Evolutionary conservation across 2,329 filamentous ascomycete genomes (phyloP), one percentile per base, ranked within the genome.

Genomic region (Orbilia javanica): DNA sequence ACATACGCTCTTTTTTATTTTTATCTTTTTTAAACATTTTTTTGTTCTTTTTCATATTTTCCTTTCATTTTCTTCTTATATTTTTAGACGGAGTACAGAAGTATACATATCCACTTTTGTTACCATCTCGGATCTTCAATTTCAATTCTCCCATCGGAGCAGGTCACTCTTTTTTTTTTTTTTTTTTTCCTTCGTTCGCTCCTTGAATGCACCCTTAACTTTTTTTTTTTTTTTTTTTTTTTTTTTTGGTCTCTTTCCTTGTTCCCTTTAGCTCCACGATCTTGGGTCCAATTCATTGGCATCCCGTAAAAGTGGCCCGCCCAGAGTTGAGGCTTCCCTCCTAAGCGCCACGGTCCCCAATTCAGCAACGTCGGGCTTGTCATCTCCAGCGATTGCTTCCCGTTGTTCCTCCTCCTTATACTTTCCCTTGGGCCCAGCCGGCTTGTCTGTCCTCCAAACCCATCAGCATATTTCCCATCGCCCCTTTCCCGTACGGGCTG

Each of bases 331-430:
- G 72, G 72, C 57, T 77, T 77, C 36, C 60, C 18, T 27, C 64
- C 48, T 77, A 77, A 77, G 73, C 73, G 73, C 73, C 66, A 42
- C 55, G 13, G 72, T 77, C 57, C 72, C 72, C 72, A 25, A 69
- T 76, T 60, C 50, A 70, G 60, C 55, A 68, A 50, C 53, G 53
- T 27, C 64, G 20, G 42, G 68, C 65, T 57, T 48, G 44, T 70
- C 65, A 48, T 50, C 39, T 52, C 60, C 48, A 52, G 53, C 60
- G 42, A 74, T 53, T 77, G 48, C 64, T 34, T 55, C 48, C 36
- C 60, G 46, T 53, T 55, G 11, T 66, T 39, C 52, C 25, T 34
- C 27, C 36, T 50, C 20, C 25, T 4, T 44, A 29, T 65, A 20
- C 39, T 18, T 62, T 70, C 39, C n/a, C 25, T 52, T 62, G 34